phyloP scores from a whole-genome alignment of 2,329 filamentous ascomycete species.

The Cyclaneusma minus region DNA sequence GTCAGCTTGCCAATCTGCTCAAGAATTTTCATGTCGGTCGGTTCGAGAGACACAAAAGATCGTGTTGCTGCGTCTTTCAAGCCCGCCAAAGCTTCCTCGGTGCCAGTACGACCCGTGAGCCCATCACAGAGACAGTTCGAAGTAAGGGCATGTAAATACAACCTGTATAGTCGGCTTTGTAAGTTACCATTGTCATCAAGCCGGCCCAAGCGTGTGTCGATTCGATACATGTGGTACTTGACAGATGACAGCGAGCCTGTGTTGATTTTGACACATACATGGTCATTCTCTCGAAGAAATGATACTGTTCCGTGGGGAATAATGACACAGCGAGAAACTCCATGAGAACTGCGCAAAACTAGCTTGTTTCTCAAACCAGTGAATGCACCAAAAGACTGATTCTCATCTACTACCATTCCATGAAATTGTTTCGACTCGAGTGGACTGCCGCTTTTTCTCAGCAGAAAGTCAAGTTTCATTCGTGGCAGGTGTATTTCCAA shows the following conservation, averaged over 20 bases:
- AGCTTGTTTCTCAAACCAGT: slow-evolving; percentile 33
- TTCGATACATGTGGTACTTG: slow-evolving; percentile 25
- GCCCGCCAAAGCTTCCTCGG: slow-evolving; percentile 34
- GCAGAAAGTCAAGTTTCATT: slow-evolving; percentile 29
- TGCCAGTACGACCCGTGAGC: slow-evolving; percentile 33
- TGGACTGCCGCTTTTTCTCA: slow-evolving; percentile 12
- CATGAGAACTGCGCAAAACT: slow-evolving; percentile 21
- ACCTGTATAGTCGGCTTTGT: slow-evolving; percentile 33
- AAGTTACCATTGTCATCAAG: slow-evolving; percentile 33
- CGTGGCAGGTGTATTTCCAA: slow-evolving; percentile 29
- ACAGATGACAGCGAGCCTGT: slow-evolving; percentile 2
- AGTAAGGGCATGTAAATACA: slow-evolving; percentile 37
- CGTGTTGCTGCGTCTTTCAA: slow-evolving; percentile 29
- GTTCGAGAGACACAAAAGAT: slow-evolving; percentile 27
- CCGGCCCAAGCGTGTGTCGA: slow-evolving; percentile 33
- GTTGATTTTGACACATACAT: slow-evolving; percentile 23
- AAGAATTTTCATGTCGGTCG: slow-evolving; percentile 21
- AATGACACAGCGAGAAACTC: slow-evolving; percentile 19
- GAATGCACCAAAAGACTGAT: slow-evolving; percentile 30
- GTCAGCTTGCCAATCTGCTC: slow-evolving; percentile 23
- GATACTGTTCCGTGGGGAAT: slow-evolving; percentile 21
- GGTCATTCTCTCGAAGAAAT: slow-evolving; percentile 7
- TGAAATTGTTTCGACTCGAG: slow-evolving; percentile 33
- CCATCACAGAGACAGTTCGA: slow-evolving; percentile 33
- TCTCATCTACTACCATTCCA: slow-evolving; percentile 29